A percentile compares a stretch with the other conserved stretches of the same genome.
Conservation (phyloP, 495 filamentous ascomycete genomes). For the Pseudevernia furfuracea region DNA sequence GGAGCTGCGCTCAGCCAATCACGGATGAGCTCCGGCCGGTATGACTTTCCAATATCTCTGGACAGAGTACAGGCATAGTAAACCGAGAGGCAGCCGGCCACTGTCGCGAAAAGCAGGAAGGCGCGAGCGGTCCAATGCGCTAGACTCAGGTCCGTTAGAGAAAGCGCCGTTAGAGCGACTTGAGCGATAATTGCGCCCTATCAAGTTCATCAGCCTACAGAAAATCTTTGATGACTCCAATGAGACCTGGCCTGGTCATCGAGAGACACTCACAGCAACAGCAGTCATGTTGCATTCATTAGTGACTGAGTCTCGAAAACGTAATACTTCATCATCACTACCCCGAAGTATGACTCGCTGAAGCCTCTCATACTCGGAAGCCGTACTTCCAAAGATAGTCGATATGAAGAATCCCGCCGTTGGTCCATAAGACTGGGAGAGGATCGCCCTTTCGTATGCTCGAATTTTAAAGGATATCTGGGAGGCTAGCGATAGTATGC, state of each 20-base stretch:
- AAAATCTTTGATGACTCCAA: too few species aligned
- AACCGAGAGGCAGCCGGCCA: constrained; percentile 25
- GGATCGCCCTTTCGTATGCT: neutral
- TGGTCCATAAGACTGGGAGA: constrained; percentile 2
- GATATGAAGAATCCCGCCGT: neutral
- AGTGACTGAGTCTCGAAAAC: constrained; percentile 13
- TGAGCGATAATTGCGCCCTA: constrained; percentile 31
- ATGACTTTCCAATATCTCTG: constrained; percentile 18
- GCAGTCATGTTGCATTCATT: constrained; percentile 27
- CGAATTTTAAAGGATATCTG: too few species aligned
- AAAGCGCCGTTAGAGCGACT: constrained; percentile 28
- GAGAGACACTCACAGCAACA: constrained; percentile 19
- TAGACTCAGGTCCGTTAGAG: constrained; percentile 20
- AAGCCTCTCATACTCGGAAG: constrained; percentile 13
- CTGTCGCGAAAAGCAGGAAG: constrained; percentile 20
- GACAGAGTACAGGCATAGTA: constrained; percentile 23
- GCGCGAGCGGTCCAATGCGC: constrained; percentile 28
- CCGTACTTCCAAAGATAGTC: neutral
- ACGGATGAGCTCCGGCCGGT: constrained; percentile 3
- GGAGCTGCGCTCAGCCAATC: constrained; percentile 16
- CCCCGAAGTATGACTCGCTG: constrained; percentile 14
- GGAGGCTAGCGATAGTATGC: too few species aligned
- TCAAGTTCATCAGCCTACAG: neutral
- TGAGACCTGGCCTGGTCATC: neutral
- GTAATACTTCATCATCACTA: neutral